Evolutionary conservation across 2,329 filamentous ascomycete genomes (phyloP), one percentile per base, ranked within the genome.

Genomic region (Emmonsia crescens): DNA sequence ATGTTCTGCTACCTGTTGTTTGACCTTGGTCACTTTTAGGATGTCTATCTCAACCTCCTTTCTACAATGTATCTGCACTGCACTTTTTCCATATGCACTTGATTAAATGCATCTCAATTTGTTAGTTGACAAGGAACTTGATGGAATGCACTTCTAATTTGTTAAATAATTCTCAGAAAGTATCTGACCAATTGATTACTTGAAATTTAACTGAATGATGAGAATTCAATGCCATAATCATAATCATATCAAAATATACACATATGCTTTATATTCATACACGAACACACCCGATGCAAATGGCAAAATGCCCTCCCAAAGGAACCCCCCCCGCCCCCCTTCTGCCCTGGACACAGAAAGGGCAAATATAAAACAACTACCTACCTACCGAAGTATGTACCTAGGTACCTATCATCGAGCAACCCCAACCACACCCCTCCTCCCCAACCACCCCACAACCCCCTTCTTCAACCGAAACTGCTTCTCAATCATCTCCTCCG

Each of bases 381-480:
- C n/a, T 2, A n/a, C n/a, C n/a, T n/a, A n/a, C n/a, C n/a, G n/a
- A n/a, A n/a, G n/a, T n/a, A n/a, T n/a, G n/a, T n/a, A n/a, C 16
- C 24, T 9, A 21, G 8, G 10, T 19, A 12, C 10, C 40, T 19
- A 10, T 60, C 58, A 60, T 31, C 57, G 57, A 63, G 64, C 66
- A 46, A 70, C 68, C 38, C 66, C 66, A 21, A 78, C 69, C 60
- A 77, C 61, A 0, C 73, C 75, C 59, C 63, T 70, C 60, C 57
- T 64, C 10, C 76, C 77, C 57, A 79, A 67, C 56, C 67, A 69
- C 40, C 66, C 74, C 55, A 82, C 70, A 44, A 78, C 71, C 0
- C 80, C 80, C 52, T 66, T 67, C 67, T 73, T 76, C 66, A 82
- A 68, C 52, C 75, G 72, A 65, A 82, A 66, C 54, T 69, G 68